Evolutionary conservation across 805 yeast species (phyloP).

Genomic region (Phaffomyces antillensis): DNA sequence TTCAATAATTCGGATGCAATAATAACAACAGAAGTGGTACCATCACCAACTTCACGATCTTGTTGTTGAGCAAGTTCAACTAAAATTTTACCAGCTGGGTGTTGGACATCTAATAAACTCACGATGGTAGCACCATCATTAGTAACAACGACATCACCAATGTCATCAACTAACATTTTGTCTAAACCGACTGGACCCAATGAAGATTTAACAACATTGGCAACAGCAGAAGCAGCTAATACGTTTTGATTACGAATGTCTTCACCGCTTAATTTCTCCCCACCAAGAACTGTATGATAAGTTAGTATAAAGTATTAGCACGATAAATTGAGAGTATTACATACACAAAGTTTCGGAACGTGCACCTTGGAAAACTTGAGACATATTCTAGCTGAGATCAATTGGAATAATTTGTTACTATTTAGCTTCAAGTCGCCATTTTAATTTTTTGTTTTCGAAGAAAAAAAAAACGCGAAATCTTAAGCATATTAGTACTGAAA

Average conservation of each 20-base stretch:
- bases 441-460: slow-evolving; percentile 1
- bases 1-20: slow-evolving; percentile 89
- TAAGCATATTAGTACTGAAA: slow-evolving; percentile 7
- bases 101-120: slow-evolving; percentile 88
- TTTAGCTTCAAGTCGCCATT: not conserved
- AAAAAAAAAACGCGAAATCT: slow-evolving; percentile 1
- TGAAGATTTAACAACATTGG: slow-evolving; percentile 92
- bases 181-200: slow-evolving; percentile 98
- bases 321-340: slow-evolving; percentile 14
- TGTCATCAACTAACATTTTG: slow-evolving; percentile 97
- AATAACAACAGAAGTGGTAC: slow-evolving; percentile 95
- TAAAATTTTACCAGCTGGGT: slow-evolving; percentile 96
- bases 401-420: not conserved
- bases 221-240: slow-evolving; percentile 96
- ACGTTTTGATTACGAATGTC: slow-evolving; percentile 96
- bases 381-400: slow-evolving; percentile 23
- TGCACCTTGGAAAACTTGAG: slow-evolving; percentile 66
- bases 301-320: slow-evolving; percentile 8
- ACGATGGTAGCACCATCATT: slow-evolving; percentile 98
- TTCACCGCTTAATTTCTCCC: slow-evolving; percentile 92
- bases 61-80: slow-evolving; percentile 98
- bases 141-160: slow-evolving; percentile 97
- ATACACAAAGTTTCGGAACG: slow-evolving; percentile 83
- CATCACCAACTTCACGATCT: slow-evolving; percentile 98
- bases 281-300: slow-evolving; percentile 59